A percentile compares a stretch with the other conserved stretches of the same genome.
These are phyloP conservation scores for Leccinum broughii DNA, from an alignment of 768 basidiomycete species.

Conservation along the genomic window DNA sequence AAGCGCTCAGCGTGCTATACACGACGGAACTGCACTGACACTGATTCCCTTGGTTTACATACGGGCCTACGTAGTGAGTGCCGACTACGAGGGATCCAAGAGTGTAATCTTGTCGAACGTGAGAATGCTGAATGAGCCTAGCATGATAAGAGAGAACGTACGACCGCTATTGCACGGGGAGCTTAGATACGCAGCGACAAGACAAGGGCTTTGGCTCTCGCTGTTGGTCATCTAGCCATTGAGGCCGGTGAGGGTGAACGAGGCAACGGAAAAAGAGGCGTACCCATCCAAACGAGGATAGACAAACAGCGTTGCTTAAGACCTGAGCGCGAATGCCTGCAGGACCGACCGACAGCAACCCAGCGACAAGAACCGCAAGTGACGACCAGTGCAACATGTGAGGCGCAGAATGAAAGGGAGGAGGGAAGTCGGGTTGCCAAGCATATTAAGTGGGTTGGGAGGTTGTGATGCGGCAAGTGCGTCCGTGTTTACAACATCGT, in stretches of 20 bases:
- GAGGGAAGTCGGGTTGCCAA: no score
- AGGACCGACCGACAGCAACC: slow-evolving; percentile 21
- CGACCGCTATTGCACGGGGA: slow-evolving; percentile 43
- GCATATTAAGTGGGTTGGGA: no score
- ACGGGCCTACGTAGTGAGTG: slow-evolving; percentile 37
- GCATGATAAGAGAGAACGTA: slow-evolving; percentile 29
- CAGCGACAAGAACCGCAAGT: slow-evolving; percentile 19
- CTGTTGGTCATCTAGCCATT: slow-evolving; percentile 40
- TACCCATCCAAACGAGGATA: slow-evolving; percentile 29
- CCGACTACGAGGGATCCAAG: slow-evolving; percentile 39
- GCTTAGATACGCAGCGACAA: slow-evolving; percentile 44
- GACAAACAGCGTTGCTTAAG: slow-evolving; percentile 25
- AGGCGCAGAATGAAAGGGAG: slow-evolving; percentile 7
- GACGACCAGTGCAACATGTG: slow-evolving; percentile 10
- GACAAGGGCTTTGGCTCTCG: slow-evolving; percentile 47
- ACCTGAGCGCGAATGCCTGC: slow-evolving; percentile 23
- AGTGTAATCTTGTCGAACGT: slow-evolving; percentile 34
- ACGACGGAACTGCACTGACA: slow-evolving; percentile 60
- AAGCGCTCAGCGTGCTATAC: slow-evolving; percentile 57
- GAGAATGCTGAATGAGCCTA: slow-evolving; percentile 6
- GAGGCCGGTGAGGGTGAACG: neutral
- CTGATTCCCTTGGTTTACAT: slow-evolving; percentile 21
- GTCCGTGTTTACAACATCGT: no score
- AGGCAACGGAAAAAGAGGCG: neutral
- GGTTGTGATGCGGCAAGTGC: no score